These are phyloP conservation scores for Thelephora ganbajun DNA, from an alignment of 768 basidiomycete species.

Conservation along the genomic window DNA sequence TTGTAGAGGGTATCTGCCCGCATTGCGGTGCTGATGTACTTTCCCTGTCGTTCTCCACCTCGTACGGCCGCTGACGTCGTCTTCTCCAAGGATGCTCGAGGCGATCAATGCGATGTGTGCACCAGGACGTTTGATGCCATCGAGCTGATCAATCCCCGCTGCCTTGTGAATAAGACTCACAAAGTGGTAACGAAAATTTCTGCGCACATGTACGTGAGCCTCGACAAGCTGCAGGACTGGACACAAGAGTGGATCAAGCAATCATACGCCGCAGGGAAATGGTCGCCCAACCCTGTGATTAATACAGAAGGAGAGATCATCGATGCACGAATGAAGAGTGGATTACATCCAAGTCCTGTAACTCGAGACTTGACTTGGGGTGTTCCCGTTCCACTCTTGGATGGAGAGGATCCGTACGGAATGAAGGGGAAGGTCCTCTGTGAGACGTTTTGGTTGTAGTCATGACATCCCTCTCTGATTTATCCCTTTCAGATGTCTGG, in stretches of 20 bases:
- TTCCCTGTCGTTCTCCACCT: not conserved
- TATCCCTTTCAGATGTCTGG: conserved; percentile 65
- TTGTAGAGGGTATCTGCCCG: conserved; percentile 96
- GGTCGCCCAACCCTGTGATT: conserved; percentile 88
- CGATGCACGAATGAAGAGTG: conserved; percentile 76
- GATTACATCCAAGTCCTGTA: conserved; percentile 78
- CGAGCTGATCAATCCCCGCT: conserved; percentile 89
- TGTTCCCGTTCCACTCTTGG: conserved; percentile 70
- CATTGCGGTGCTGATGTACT: conserved; percentile 76
- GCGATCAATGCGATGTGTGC: conserved; percentile 96
- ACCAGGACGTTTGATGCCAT: conserved; percentile 85
- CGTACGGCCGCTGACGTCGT: not conserved
- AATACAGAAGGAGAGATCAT: conserved; percentile 80
- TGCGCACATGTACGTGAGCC: conserved; percentile 82
- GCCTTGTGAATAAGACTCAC: conserved; percentile 74
- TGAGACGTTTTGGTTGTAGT: conserved; percentile 25
- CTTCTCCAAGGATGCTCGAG: conserved; percentile 68
- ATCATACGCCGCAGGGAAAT: conserved; percentile 71
- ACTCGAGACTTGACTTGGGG: conserved; percentile 96
- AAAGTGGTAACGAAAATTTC: conserved; percentile 62
- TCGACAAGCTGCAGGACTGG: conserved; percentile 69
- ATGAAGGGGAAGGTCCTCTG: conserved; percentile 95
- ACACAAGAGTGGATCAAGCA: conserved; percentile 81
- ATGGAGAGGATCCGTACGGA: conserved; percentile 61
- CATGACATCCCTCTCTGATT: not conserved